Percentiles rank a stretch among this genome's conserved stretches.
Conservation (phyloP, 2,329 filamentous ascomycete genomes). For the Neoarthrinium moseri region DNA sequence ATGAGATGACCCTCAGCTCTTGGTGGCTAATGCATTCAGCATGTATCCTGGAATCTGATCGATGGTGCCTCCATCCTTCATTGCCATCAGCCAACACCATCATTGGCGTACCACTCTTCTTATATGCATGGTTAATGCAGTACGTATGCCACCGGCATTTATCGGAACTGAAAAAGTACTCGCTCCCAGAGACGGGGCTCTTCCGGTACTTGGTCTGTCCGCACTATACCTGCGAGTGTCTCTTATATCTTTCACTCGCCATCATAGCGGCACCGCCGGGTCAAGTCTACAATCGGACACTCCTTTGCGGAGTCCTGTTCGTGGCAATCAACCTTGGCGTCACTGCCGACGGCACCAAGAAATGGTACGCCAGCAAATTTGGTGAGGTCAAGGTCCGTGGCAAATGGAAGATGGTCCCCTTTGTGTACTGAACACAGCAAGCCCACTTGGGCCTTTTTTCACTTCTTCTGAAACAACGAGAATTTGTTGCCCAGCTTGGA, state of each 20-base stretch:
- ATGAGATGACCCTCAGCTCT: no score
- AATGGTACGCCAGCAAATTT: constrained; percentile 79
- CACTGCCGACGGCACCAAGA: constrained; percentile 74
- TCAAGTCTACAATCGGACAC: constrained; percentile 66
- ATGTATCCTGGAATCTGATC: constrained; percentile 27
- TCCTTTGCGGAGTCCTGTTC: constrained; percentile 70
- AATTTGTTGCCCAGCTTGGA: constrained; percentile 70
- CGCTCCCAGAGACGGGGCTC: constrained; percentile 69
- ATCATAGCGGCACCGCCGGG: constrained; percentile 70
- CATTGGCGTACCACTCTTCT: constrained; percentile 61
- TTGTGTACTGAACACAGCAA: constrained; percentile 48
- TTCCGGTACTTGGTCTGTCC: constrained; percentile 78
- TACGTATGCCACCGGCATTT: constrained; percentile 72
- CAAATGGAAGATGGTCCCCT: constrained; percentile 77
- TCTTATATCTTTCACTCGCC: constrained; percentile 78
- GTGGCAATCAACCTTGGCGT: constrained; percentile 77
- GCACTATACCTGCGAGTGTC: constrained; percentile 87
- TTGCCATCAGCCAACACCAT: constrained; percentile 46
- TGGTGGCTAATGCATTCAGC: no score
- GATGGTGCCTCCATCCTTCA: constrained; percentile 21
- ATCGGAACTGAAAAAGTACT: constrained; percentile 75
- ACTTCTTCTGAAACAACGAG: constrained; percentile 46
- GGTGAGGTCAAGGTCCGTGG: constrained; percentile 59
- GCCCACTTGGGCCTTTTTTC: constrained; percentile 13
- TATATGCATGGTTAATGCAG: constrained; percentile 70